Evolutionary conservation across 2,329 filamentous ascomycete genomes (phyloP).

Genomic region (Leptodontidium sp.): DNA sequence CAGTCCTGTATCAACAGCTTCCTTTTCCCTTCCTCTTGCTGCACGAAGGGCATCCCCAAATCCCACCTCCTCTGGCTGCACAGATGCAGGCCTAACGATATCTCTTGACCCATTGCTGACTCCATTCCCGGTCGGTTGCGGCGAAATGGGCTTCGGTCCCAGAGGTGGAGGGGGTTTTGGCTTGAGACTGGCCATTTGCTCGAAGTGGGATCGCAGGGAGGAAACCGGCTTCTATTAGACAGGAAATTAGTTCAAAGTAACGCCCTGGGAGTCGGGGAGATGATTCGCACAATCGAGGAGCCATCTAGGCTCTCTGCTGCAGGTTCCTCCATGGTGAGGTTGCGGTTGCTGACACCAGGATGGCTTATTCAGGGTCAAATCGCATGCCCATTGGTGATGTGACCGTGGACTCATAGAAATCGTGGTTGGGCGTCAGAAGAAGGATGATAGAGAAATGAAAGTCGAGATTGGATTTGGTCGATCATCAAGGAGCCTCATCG

Average conservation of each 20-base stretch:
- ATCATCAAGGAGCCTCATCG: slow-evolving; percentile 28
- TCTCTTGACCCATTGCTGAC: slow-evolving; percentile 32
- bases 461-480: slow-evolving; percentile 21
- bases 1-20: slow-evolving; percentile 37
- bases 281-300: slow-evolving; percentile 72
- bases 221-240: slow-evolving; percentile 77
- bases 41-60: slow-evolving; percentile 34
- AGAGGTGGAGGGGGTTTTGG: slow-evolving; percentile 49
- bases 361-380: slow-evolving; percentile 27
- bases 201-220: slow-evolving; percentile 81
- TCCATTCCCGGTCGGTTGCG: slow-evolving; percentile 38
- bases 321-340: slow-evolving; percentile 53
- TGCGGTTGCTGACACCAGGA: slow-evolving; percentile 26
- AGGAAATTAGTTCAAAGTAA: slow-evolving; percentile 25
- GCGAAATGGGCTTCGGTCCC: slow-evolving; percentile 40
- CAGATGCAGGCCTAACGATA: slow-evolving; percentile 28
- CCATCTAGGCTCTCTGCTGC: slow-evolving; percentile 72
- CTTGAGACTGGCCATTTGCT: slow-evolving; percentile 71
- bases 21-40: slow-evolving; percentile 41
- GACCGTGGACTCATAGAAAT: slow-evolving; percentile 33
- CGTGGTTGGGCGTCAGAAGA: neutral
- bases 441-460: neutral
- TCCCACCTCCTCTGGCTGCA: slow-evolving; percentile 33
- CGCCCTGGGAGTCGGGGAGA: neutral
- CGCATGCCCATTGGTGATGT: slow-evolving; percentile 36